phyloP scores from a whole-genome alignment of 345 rosid species.

The Turnera subulata region DNA sequence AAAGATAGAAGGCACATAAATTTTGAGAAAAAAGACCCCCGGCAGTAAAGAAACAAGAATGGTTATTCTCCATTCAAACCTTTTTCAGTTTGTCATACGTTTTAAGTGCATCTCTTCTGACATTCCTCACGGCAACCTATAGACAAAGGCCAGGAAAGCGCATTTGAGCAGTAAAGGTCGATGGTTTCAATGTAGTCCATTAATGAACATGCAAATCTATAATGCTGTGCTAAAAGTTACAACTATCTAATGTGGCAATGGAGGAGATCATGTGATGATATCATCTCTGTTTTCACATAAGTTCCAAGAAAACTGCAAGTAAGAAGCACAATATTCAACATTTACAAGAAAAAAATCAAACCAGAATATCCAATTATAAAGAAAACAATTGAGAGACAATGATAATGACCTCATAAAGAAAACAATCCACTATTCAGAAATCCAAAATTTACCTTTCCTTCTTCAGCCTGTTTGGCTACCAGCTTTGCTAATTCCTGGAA shows the following conservation, averaged over 20 bases:
- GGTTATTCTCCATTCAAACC: conserved; percentile 32
- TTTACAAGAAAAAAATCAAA: background rate
- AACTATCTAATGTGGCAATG: no score
- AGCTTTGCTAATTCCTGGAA: conserved; percentile 77
- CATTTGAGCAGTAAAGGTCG: conserved; percentile 3
- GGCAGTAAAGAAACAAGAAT: conserved; percentile 1
- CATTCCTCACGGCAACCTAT: conserved; percentile 88
- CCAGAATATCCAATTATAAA: no score
- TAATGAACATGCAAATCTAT: background rate
- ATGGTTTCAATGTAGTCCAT: background rate
- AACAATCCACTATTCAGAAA: background rate
- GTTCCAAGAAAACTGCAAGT: background rate
- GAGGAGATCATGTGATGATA: no score
- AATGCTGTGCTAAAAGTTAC: no score
- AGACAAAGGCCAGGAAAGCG: conserved; percentile 11
- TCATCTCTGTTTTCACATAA: background rate
- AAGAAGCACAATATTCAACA: background rate
- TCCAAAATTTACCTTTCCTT: conserved; percentile 65
- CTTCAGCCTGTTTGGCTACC: conserved; percentile 91
- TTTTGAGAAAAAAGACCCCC: conserved; percentile 3
- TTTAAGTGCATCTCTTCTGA: conserved; percentile 87
- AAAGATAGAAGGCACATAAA: background rate
- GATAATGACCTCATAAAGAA: background rate
- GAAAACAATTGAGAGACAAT: no score
- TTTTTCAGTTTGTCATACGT: conserved; percentile 92